Evolutionary conservation across 2,329 filamentous ascomycete species (phyloP).

Genomic region (Xylariales sp.): DNA sequence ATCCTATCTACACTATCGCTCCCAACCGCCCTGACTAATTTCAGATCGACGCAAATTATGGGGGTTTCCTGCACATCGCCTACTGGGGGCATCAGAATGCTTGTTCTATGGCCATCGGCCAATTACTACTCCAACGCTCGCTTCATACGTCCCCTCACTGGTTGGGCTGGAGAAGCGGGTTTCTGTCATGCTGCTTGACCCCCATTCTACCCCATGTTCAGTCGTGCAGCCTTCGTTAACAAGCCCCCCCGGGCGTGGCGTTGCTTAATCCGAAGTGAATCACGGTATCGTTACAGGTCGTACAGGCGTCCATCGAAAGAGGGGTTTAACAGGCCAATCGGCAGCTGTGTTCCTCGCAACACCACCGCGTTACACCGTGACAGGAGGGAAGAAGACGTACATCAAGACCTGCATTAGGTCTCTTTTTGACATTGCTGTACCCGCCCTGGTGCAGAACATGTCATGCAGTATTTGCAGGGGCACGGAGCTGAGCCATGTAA

Average conservation of each 20-base stretch:
- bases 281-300: slow-evolving; percentile 27
- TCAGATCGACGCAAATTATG: slow-evolving; percentile 12
- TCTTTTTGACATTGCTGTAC: slow-evolving; percentile 30
- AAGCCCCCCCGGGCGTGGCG: slow-evolving; percentile 26
- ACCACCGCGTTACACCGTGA: slow-evolving; percentile 35
- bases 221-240: slow-evolving; percentile 32
- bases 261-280: slow-evolving; percentile 33
- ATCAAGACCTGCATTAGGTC: slow-evolving; percentile 40
- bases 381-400: slow-evolving; percentile 29
- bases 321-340: slow-evolving; percentile 40
- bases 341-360: slow-evolving; percentile 36
- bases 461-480: slow-evolving; percentile 32
- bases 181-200: slow-evolving; percentile 36
- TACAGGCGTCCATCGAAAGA: slow-evolving; percentile 26
- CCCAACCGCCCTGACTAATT: slow-evolving; percentile 21
- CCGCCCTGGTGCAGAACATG: slow-evolving; percentile 29
- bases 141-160: slow-evolving; percentile 26
- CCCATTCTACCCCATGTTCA: slow-evolving; percentile 36
- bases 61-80: slow-evolving; percentile 31
- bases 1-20: slow-evolving; percentile 3
- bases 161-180: slow-evolving; percentile 25
- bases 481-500: slow-evolving; percentile 36
- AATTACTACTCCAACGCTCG: slow-evolving; percentile 20
- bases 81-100: slow-evolving; percentile 19
- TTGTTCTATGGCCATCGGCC: slow-evolving; percentile 20